A percentile compares a stretch with the other conserved stretches of the same genome.
Evolutionary conservation across 2,329 filamentous ascomycete species (phyloP).

Genomic region (Juglanconis juglandina): DNA sequence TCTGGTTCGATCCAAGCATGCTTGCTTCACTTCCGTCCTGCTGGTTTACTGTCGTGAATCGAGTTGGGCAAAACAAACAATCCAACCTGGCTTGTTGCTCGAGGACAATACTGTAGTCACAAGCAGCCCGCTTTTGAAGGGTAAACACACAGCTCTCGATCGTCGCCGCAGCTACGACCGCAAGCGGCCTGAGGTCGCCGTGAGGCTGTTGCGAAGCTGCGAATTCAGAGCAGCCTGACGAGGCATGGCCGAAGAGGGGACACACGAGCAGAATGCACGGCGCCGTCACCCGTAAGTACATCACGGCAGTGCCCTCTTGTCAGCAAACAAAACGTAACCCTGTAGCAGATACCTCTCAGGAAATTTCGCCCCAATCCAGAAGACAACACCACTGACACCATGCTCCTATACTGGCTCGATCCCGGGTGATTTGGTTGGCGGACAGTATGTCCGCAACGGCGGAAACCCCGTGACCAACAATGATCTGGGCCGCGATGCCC

Average conservation of each 20-base stretch:
- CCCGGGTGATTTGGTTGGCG: conserved; percentile 62
- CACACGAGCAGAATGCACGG: background rate
- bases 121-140: too few species aligned
- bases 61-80: too few species aligned
- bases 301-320: background rate
- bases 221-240: too few species aligned
- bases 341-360: conserved; percentile 56
- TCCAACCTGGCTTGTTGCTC: too few species aligned
- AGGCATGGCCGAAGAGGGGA: background rate
- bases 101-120: too few species aligned
- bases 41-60: too few species aligned
- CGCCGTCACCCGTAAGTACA: conserved; percentile 4
- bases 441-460: conserved; percentile 70
- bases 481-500: conserved; percentile 58
- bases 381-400: conserved; percentile 50
- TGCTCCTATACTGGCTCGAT: conserved; percentile 57
- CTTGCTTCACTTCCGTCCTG: too few species aligned
- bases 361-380: conserved; percentile 66
- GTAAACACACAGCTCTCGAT: too few species aligned
- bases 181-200: background rate
- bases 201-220: background rate
- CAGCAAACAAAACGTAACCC: background rate
- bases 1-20: too few species aligned
- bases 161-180: background rate
- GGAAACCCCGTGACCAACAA: conserved; percentile 64